Evolutionary conservation across 2,329 filamentous ascomycete species (phyloP).

Genomic region (Neocucurbitaria cava): DNA sequence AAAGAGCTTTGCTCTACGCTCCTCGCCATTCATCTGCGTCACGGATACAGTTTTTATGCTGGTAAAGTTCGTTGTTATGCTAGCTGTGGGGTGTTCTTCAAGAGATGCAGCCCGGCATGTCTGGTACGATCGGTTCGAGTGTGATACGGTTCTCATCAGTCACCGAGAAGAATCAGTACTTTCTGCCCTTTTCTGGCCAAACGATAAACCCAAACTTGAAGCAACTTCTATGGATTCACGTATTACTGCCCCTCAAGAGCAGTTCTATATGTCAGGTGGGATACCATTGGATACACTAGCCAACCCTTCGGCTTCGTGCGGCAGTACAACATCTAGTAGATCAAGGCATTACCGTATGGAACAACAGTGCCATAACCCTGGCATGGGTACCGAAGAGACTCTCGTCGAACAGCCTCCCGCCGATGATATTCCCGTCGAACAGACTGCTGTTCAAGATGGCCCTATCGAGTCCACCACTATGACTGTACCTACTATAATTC

Average conservation of each 20-base stretch:
- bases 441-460: no score
- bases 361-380: no score
- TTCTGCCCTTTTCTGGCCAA: no score
- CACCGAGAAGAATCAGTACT: no score
- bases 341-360: no score
- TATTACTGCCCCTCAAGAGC: no score
- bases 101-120: slow-evolving; percentile 3
- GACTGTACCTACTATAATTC: background rate
- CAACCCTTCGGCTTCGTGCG: background rate
- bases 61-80: background rate
- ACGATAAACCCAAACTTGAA: no score
- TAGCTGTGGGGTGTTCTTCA: background rate
- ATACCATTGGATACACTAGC: background rate
- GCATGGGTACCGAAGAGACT: no score
- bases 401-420: no score
- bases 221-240: no score
- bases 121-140: slow-evolving; percentile 5
- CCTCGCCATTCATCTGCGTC: slow-evolving; percentile 3
- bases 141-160: background rate
- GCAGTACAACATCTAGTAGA: background rate
- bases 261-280: background rate
- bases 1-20: background rate
- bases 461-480: no score
- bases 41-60: slow-evolving; percentile 4
- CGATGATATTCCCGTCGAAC: background rate